These are phyloP conservation scores for Corymbia citriodora DNA, from an alignment of 441 rosid species.

Conservation along the genomic window DNA sequence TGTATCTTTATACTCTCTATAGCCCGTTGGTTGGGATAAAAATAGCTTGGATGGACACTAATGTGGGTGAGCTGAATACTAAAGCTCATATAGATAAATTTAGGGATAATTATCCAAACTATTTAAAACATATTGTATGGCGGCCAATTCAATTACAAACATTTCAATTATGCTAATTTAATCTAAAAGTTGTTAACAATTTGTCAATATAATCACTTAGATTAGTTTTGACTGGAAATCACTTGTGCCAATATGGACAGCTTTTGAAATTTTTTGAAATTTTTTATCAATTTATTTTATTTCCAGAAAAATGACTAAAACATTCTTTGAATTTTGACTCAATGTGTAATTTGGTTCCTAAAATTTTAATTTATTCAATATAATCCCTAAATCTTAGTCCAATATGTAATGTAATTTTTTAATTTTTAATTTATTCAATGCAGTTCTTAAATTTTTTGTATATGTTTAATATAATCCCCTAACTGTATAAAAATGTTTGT, in stretches of 20 bases:
- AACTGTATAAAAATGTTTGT: too few species aligned
- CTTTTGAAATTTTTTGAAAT: background rate
- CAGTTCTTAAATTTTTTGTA: too few species aligned
- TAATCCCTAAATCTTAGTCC: too few species aligned
- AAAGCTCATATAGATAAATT: background rate
- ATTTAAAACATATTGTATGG: background rate
- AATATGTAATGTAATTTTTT: too few species aligned
- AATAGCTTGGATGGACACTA: background rate
- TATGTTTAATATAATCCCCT: too few species aligned
- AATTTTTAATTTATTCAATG: too few species aligned
- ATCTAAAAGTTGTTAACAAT: accelerated
- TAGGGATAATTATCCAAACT: background rate
- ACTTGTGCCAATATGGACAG: accelerated
- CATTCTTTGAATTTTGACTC: too few species aligned
- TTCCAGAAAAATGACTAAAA: too few species aligned
- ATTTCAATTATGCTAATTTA: accelerated
- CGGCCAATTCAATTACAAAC: accelerated
- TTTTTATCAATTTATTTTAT: background rate
- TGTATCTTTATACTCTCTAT: background rate
- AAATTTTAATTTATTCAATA: too few species aligned
- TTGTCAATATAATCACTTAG: accelerated
- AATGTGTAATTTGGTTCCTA: too few species aligned
- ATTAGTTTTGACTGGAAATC: background rate
- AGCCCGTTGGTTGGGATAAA: background rate
- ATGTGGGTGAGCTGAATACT: background rate